Evolutionary conservation across 2,329 filamentous ascomycete genomes (phyloP), one percentile per base, ranked within the genome.

Genomic region (Trichophyton verrucosum): DNA sequence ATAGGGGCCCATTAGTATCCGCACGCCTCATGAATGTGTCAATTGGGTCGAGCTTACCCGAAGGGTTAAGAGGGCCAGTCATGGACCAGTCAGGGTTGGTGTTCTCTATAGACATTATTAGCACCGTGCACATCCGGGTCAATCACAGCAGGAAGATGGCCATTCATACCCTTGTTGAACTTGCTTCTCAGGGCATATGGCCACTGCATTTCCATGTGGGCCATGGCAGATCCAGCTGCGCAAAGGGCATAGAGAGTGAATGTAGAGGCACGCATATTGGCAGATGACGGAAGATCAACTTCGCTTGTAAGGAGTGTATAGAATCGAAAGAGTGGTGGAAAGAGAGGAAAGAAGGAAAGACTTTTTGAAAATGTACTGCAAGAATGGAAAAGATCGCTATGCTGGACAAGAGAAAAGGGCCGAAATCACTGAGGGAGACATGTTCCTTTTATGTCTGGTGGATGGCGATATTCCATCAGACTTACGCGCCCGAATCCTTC

Each of bases 171-270:
- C 6, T 77, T 75, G 65, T 82, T 78, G 58, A 76, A 72, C 59
- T 77, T 77, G 67, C 76, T 79, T 64, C 77, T 77, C 27, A 84
- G 72, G n/a, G 81, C 78, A 63, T 77, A 80, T 1, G 82, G 82
- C 62, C 76, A 76, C 66, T 71, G 74, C 80, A 84, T 79, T 69
- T 83, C 78, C 74, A 84, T 81, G 68, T 84, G 81, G 62, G 65
- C 65, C 20, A 60, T 55, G 13, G 64, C 62, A 61, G 63, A 53
- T 9, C 59, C 61, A 47, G 64, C 63, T 59, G 59, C 59, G 47
- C 61, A 62, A 47, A 47, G 42, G 42, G 61, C 58, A n/a, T 58
- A 42, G 22, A 60, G 49, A 30, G 53, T 53, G 3, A 61, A 62
- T 30, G 57, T 51, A n/a, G 61, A 51, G 24, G 53, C 59, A 27